These are phyloP conservation scores for Xylariaceae sp. DNA, from an alignment of 2,329 filamentous ascomycete species.

Conservation along the genomic window DNA sequence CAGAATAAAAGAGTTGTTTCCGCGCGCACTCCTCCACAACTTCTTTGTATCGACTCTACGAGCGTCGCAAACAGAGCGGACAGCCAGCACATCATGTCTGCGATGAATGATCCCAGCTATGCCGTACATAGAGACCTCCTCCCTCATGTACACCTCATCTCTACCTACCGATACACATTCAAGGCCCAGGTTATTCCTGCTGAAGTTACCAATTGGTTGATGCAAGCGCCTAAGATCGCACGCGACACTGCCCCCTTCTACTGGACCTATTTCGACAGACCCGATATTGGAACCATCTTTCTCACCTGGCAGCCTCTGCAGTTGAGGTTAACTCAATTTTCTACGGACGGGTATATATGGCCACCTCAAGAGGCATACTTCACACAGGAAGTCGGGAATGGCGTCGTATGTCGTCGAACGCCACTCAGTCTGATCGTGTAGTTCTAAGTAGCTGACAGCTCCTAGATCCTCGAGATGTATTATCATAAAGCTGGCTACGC, in stretches of 20 bases:
- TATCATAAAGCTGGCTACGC: conserved; percentile 77
- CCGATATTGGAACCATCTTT: conserved; percentile 75
- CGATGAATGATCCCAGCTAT: conserved; percentile 44
- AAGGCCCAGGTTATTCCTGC: conserved; percentile 67
- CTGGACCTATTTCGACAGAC: conserved; percentile 86
- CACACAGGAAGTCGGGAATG: conserved; percentile 65
- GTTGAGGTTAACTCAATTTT: conserved; percentile 67
- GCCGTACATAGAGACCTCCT: conserved; percentile 53
- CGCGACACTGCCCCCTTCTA: conserved; percentile 81
- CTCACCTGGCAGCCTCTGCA: conserved; percentile 84
- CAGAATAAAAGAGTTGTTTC: neutral
- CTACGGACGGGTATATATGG: conserved; percentile 93
- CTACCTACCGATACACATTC: conserved; percentile 73
- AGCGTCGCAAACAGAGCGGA: conserved; percentile 7
- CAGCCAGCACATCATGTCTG: conserved; percentile 24
- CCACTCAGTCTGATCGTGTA: conserved; percentile 8
- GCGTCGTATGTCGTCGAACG: conserved; percentile 44
- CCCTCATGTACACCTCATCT: conserved; percentile 85
- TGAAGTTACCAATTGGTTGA: conserved; percentile 77
- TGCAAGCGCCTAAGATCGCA: conserved; percentile 78
- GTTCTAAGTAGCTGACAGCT: conserved; percentile 16
- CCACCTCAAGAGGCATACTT: conserved; percentile 73
- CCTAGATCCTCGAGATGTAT: conserved; percentile 84
- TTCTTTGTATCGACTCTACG: neutral
- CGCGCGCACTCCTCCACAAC: neutral